phyloP scores from a whole-genome alignment of 257 asterid species.

The Solanum chiquidenum region DNA sequence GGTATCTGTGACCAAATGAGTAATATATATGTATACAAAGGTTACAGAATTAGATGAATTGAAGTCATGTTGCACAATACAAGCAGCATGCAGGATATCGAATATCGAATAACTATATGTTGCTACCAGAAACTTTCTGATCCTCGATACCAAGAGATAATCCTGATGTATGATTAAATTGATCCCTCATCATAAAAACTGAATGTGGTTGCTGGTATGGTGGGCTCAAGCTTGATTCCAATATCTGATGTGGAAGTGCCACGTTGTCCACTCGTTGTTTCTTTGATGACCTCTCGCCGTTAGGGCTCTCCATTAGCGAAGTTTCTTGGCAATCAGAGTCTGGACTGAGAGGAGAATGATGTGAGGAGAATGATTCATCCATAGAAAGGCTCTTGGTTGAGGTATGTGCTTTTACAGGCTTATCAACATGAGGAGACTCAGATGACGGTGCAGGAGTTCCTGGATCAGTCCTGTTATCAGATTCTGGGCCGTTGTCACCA shows the following conservation, averaged over 20 bases:
- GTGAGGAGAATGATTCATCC: conserved; percentile 75
- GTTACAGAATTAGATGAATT: neutral
- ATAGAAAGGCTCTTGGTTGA: conserved; percentile 48
- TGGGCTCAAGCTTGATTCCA: conserved; percentile 44
- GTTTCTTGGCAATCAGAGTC: conserved; percentile 48
- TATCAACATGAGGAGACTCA: conserved; percentile 47
- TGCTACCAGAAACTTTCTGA: conserved; percentile 23
- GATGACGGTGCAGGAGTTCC: conserved; percentile 80
- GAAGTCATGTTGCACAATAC: neutral
- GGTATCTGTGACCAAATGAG: neutral
- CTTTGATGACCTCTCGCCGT: conserved; percentile 38
- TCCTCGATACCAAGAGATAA: conserved; percentile 14
- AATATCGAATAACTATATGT: conserved; percentile 11
- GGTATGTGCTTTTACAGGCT: conserved; percentile 35
- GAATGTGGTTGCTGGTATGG: conserved; percentile 40
- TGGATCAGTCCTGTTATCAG: conserved; percentile 54
- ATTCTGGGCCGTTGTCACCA: conserved; percentile 32
- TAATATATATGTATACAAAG: neutral
- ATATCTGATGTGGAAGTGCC: conserved; percentile 40
- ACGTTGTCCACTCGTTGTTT: conserved; percentile 32
- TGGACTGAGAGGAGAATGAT: conserved; percentile 76
- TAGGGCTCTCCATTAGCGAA: conserved; percentile 37
- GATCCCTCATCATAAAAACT: conserved; percentile 35
- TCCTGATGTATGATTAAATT: conserved; percentile 26
- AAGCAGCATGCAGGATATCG: neutral